Evolutionary conservation across 208 protist species (phyloP), one percentile per base, ranked within the genome.

Genomic region (Trypanosoma cruzi): DNA sequence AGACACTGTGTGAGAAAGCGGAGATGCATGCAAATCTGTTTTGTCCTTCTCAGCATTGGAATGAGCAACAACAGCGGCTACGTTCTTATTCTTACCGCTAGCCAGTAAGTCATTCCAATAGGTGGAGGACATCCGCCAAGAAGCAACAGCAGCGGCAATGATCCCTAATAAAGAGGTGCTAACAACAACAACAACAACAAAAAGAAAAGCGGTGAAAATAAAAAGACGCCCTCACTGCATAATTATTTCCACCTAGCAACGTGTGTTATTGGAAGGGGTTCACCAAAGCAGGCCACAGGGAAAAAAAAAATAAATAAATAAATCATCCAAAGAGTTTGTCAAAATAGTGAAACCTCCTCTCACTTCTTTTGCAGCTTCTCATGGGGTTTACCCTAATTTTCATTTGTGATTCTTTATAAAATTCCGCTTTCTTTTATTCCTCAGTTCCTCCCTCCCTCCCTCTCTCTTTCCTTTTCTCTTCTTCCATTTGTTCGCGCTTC

Each of bases 1-100:
- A 71, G 81, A 82, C 4, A 90, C 24, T 2, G 79, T 92, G 73
- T 96, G 88, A 5, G 75, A 65, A 1, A 60, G 46, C 0, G 86
- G 80, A 20, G 86, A 84, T 16, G 85, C 56, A 7, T 78, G 56
- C 29, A 40, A 53, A n/a, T 20, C 34, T 16, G 13, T 56, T 52
- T 50, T 36, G 7, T 66, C n/a, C 22, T 49, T 44, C 20, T 37
- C 32, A 36, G 22, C 5, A 22, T 59, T 7, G 20, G 4, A 22
- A 29, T 6, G 4, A 8, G 18, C 56, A 29, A n/a, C 14, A 6
- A 13, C 56, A 16, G 4, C 36, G 4, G 56, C 16, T 2, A 18
- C 36, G 34, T 44, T 18, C 40, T 8, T 29, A n/a, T 11, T 16
- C 24, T 31, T 22, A 14, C 50, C 50, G 1, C 4, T 36, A 18